A percentile compares a stretch with the other conserved stretches of the same genome.
Evolutionary conservation across 345 rosid genomes (phyloP).

Genomic region (Lepidium africanum): DNA sequence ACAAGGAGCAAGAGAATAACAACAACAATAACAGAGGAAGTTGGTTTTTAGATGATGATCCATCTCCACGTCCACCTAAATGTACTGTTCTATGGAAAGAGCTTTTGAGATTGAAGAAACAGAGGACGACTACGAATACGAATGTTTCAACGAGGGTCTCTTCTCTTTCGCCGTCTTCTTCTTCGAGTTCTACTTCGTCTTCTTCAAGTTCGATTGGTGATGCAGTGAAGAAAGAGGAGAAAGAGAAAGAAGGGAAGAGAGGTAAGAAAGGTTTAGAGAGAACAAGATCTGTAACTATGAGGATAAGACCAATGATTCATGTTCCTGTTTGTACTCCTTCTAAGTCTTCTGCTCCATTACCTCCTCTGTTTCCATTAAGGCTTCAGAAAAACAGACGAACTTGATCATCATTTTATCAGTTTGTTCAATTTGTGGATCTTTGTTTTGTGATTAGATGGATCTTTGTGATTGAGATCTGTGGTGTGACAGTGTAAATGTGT

Average conservation of each 20-base stretch:
- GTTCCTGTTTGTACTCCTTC: slow-evolving; percentile 66
- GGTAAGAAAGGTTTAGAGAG: slow-evolving; percentile 72
- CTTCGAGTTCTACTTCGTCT: slow-evolving; percentile 59
- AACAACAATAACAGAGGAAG: slow-evolving; percentile 26
- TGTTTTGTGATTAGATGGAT: slow-evolving; percentile 20
- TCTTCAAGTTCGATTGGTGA: slow-evolving; percentile 54
- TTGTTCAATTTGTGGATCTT: background rate
- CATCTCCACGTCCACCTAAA: slow-evolving; percentile 95
- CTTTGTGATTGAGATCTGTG: slow-evolving; percentile 17
- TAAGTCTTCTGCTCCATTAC: slow-evolving; percentile 42
- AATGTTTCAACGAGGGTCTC: slow-evolving; percentile 50
- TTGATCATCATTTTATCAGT: background rate
- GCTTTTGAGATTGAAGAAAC: slow-evolving; percentile 78
- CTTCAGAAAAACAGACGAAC: slow-evolving; percentile 46
- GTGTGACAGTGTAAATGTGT: slow-evolving; percentile 25
- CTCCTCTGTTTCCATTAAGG: slow-evolving; percentile 53
- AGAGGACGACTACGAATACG: slow-evolving; percentile 37
- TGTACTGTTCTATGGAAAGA: slow-evolving; percentile 97
- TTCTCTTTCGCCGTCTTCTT: slow-evolving; percentile 58
- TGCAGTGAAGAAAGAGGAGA: slow-evolving; percentile 33
- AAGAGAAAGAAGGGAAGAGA: slow-evolving; percentile 58
- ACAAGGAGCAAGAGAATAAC: slow-evolving; percentile 28
- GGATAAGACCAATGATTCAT: slow-evolving; percentile 83
- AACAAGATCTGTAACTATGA: slow-evolving; percentile 63
- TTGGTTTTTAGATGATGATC: slow-evolving; percentile 92